Conservation (phyloP, 2,329 filamentous ascomycete species). For the Aspergillus latus region DNA sequence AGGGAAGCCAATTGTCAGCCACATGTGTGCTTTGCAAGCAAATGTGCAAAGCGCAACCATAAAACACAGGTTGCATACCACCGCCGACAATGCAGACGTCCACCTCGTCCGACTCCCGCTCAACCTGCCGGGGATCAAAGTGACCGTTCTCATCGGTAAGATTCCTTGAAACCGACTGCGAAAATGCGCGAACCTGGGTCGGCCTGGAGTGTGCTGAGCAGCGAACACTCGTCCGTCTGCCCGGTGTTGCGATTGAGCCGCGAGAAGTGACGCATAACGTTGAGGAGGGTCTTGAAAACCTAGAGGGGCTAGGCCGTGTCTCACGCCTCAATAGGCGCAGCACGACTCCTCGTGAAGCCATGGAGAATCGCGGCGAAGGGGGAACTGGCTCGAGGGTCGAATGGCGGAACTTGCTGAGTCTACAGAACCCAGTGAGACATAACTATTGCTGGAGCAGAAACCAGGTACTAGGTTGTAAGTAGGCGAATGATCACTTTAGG, state of each 20-base stretch:
- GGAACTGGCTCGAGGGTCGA: constrained; percentile 1
- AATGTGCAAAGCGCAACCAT: not conserved
- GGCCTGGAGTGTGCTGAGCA: constrained; percentile 25
- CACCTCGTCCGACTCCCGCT: constrained; percentile 88
- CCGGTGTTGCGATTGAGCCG: constrained; percentile 21
- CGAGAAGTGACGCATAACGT: constrained; percentile 25
- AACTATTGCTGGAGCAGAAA: not conserved
- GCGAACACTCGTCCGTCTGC: constrained; percentile 19
- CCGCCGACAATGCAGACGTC: constrained; percentile 97
- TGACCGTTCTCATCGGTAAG: constrained; percentile 52
- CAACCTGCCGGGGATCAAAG: constrained; percentile 67
- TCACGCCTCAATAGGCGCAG: constrained; percentile 46
- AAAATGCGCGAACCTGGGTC: constrained; percentile 46
- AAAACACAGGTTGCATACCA: constrained; percentile 49
- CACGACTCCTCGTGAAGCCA: constrained; percentile 44
- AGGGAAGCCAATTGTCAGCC: constrained; percentile 8
- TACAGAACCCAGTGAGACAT: constrained; percentile 20
- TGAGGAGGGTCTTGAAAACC: constrained; percentile 30
- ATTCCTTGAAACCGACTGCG: constrained; percentile 41
- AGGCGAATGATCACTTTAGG: too few species aligned
- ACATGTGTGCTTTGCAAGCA: not conserved
- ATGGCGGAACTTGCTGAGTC: not conserved
- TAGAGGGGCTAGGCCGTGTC: constrained; percentile 31
- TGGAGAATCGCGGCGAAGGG: constrained; percentile 20
- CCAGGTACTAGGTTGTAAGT: too few species aligned